Conservation (phyloP, 2,329 filamentous ascomycete genomes). For the Claviceps quebecensis region DNA sequence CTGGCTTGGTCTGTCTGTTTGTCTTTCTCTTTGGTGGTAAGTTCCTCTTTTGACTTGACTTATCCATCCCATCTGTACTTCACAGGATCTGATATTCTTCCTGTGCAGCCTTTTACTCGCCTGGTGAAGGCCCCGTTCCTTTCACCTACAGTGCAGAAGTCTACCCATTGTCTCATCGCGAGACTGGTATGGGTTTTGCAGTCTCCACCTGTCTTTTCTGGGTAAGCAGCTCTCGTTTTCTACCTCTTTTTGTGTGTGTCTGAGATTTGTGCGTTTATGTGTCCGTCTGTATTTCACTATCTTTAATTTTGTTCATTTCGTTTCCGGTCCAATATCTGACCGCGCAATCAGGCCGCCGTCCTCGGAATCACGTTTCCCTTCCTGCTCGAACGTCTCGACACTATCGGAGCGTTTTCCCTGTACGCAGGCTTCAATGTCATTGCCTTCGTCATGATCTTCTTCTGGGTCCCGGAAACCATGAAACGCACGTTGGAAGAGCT, state of each 20-base stretch:
- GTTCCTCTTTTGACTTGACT: background rate
- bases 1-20: slow-evolving; percentile 44
- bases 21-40: slow-evolving; percentile 46
- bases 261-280: background rate
- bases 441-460: slow-evolving; percentile 41
- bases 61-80: too few relatives aligned
- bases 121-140: slow-evolving; percentile 49
- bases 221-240: slow-evolving; percentile 7
- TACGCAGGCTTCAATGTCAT: slow-evolving; percentile 43
- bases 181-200: slow-evolving; percentile 50
- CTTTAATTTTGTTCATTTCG: too few relatives aligned
- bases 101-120: slow-evolving; percentile 42
- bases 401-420: slow-evolving; percentile 29
- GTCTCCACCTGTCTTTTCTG: slow-evolving; percentile 47
- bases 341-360: slow-evolving; percentile 22
- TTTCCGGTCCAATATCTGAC: background rate
- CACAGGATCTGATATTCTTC: background rate
- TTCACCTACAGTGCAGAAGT: slow-evolving; percentile 51
- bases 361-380: slow-evolving; percentile 38
- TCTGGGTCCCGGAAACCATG: slow-evolving; percentile 37
- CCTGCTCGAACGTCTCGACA: slow-evolving; percentile 23
- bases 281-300: too few relatives aligned
- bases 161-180: slow-evolving; percentile 48
- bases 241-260: background rate
- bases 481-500: slow-evolving; percentile 36